Evolutionary conservation across 2,329 filamentous ascomycete species (phyloP), one percentile per base, ranked within the genome.

Genomic region (Penicillium sp.): DNA sequence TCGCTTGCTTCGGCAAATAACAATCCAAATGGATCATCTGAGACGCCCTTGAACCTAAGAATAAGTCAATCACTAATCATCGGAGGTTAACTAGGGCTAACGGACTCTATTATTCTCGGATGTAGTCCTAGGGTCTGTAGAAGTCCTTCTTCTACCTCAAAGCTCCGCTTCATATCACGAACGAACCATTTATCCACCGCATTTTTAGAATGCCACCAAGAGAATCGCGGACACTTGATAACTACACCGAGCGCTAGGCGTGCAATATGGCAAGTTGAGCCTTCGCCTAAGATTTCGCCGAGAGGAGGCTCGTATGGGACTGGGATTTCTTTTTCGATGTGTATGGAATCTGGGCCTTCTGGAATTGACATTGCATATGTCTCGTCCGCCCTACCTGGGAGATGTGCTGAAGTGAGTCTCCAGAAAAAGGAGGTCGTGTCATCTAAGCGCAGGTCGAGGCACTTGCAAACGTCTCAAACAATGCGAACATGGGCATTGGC

Each of bases 1-100:
- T 62, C 50, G 49, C 52, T 62, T 35, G 59, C 60, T 55, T 64
- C 51, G 31, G 37, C 25, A 45, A 64, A 50, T n/a, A 56, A 44
- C 8, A 55, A 53, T 49, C 48, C 32, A 23, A 24, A 24, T 40
- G 33, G 49, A 9, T 52, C 41, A 15, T 48, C 27, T 12, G 33
- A 52, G 29, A 45, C 37, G 18, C 49, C 42, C 18, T 12, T 29
- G 10, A 12, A 29, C 10, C 28, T 29, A 29, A 5, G 27, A 27
- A 27, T 0, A 27, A 27, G 25, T 27, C 25, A 27, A 27, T 27
- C 25, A 27, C 6, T 2, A 5, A 2, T 27, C 25, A 27, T 8
- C 2, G 10, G 27, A 9, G 15, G 15, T 18, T 18, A 28, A 9
- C 8, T 28, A 28, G 27, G 7, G 27, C 27, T 28, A 9, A 28